Base-by-base conservation (phyloP, 192 early-diverging fungal species). In the Coemansia sp. region DNA sequence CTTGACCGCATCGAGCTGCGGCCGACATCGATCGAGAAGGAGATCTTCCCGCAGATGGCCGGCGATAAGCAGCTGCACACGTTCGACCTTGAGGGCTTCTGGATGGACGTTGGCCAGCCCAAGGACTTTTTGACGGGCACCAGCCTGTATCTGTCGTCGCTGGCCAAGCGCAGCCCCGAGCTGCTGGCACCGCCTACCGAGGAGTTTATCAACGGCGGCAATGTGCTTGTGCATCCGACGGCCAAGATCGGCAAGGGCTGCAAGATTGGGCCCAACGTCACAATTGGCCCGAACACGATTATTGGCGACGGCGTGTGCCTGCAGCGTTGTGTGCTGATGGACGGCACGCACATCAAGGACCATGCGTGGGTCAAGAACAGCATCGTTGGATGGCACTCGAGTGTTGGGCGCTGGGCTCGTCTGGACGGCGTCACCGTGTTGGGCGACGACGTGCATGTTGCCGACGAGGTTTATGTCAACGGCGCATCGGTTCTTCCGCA, bases 71-170 rank as follows among this genome's bases (percentile, higher is more conserved):
- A 96, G 80, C 87, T 99, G 54, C 94, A 97, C 85, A 87, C 92
- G 22, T 96, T 96, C 73, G 92, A 93, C 33, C 87, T 99, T 55
- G 90, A 93, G 48, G 95, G 95, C 66, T 98, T 92, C 88, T 99
- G 97, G 97, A 95, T 95, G 90, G 97, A 99, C 76, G 96, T 99
- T 63, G 97, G 97, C 38, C 97, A 99, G 79, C 97, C 97, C 59
- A 96, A 96, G 80, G 97, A 99, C 79, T 99, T 90, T 77, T 85
- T 99, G 72, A 94, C 90, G 4, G 97, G 97, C 28, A 94, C 93
- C 25, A 93, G 93, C 60, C 85, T 99, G 56, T 98, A 97, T 78
- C 88, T 99, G 56, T 76, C 87, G 22, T 91, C 92, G 64, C 62
- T 99, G 62, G 73, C 87, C 71, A 90, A 95, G 84, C 85, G 84